These are phyloP conservation scores for Ceratocystiopsis minuta DNA, from an alignment of 2,329 filamentous ascomycete species.

Conservation along the genomic window DNA sequence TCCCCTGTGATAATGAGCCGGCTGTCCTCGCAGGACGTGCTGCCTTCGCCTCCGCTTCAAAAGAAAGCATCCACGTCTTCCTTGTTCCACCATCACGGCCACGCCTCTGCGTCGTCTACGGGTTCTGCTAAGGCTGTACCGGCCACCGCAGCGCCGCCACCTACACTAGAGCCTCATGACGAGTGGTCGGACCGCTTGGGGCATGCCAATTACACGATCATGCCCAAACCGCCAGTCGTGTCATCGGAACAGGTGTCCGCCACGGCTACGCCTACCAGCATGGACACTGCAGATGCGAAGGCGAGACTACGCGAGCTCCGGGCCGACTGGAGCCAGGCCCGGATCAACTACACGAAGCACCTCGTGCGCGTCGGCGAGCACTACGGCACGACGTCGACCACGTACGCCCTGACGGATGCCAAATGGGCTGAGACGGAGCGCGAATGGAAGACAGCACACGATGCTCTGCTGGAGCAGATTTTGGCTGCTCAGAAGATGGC, in stretches of 20 bases:
- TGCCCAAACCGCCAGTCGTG: conserved; percentile 55
- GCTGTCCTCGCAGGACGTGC: not conserved
- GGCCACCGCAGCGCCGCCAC: conserved; percentile 12
- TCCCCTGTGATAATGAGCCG: too few species aligned
- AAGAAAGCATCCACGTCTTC: conserved; percentile 62
- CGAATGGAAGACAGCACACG: conserved; percentile 54
- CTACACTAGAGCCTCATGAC: conserved; percentile 44
- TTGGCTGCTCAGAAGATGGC: too few species aligned
- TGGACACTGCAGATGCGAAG: conserved; percentile 36
- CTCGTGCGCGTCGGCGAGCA: conserved; percentile 77
- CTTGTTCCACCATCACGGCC: conserved; percentile 35
- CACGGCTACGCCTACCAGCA: not conserved
- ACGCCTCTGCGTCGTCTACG: conserved; percentile 23
- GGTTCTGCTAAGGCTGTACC: too few species aligned
- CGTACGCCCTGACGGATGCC: conserved; percentile 65
- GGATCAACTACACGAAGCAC: conserved; percentile 77
- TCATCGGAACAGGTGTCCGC: too few species aligned
- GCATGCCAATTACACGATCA: conserved; percentile 84
- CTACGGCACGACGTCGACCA: conserved; percentile 78
- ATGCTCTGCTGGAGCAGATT: conserved; percentile 18
- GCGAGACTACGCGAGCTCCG: conserved; percentile 41
- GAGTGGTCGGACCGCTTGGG: conserved; percentile 74
- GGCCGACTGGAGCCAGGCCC: conserved; percentile 65
- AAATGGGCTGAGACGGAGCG: conserved; percentile 76
- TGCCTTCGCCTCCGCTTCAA: conserved; percentile 56